Evolutionary conservation across 1,139 yeast genomes (phyloP), one percentile per base, ranked within the genome.

Genomic region (Wickerhamiella pararugosa): DNA sequence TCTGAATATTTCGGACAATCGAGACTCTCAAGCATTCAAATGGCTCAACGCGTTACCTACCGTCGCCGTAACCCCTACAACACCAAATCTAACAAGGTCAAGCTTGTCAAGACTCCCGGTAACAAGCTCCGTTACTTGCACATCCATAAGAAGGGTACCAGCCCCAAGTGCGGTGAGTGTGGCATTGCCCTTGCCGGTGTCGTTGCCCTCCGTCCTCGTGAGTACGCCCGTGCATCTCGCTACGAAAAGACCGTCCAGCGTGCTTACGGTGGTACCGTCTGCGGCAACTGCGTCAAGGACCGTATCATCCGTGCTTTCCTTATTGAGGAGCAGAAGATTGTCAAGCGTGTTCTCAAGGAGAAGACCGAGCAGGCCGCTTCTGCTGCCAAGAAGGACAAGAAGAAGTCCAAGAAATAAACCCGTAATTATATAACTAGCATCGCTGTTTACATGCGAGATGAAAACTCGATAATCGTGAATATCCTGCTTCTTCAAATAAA

Each of bases 91-190:
- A 90, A 90, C 94, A 82, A 80, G 78, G 87, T 87, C 76, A 86
- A 83, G 90, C 92, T 87, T 71, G 93, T 87, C 63, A 90, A 86
- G 82, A 90, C 98, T 73, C 97, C 98, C 70, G 98, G 98, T 76
- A 96, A 96, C 67, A 80, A 79, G 71, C 79, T 90, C 69, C 80
- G 86, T 66, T 94, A 94, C 69, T 95, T 84, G 71, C 97, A 90
- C 75, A 74, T 83, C 68, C 86, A 86, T 81, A 90, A 90, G 79
- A 66, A 67, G 62, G 95, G 93, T 64, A 70, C 94, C 65, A 79
- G 92, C 73, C 93, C 92, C 70, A 87, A 86, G 75, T 90, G 98
- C 75, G 97, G 96, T 77, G 97, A 86, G 79, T 82, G 94, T 71
- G 96, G 95, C 70, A 64, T 65, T 56, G 79, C 86, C 62, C 79